Evolutionary conservation across 2,329 filamentous ascomycete species (phyloP).

Genomic region (Aspergillus latus): DNA sequence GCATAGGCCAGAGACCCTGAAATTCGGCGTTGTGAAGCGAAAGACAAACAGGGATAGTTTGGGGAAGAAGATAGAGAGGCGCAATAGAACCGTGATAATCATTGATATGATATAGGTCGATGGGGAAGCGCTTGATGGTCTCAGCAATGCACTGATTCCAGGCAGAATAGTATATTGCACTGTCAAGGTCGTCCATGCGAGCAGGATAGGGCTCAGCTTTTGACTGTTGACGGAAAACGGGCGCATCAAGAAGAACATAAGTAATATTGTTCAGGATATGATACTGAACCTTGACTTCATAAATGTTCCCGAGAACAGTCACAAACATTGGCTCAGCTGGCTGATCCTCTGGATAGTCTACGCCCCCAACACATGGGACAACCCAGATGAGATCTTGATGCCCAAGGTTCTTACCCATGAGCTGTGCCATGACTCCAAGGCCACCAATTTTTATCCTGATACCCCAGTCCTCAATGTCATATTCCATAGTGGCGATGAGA

Average conservation of each 20-base stretch:
- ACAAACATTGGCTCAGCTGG: constrained; percentile 62
- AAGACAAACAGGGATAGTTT: constrained; percentile 61
- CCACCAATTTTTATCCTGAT: constrained; percentile 73
- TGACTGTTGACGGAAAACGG: constrained; percentile 65
- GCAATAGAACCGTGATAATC: constrained; percentile 65
- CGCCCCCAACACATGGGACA: constrained; percentile 62
- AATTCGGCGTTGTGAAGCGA: constrained; percentile 70
- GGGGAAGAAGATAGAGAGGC: constrained; percentile 63
- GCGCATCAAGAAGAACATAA: constrained; percentile 66
- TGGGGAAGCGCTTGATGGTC: constrained; percentile 61
- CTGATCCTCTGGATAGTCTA: constrained; percentile 63
- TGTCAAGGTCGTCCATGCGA: constrained; percentile 68
- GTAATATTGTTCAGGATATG: constrained; percentile 65
- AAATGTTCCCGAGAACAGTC: constrained; percentile 60
- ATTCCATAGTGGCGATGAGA: constrained; percentile 70
- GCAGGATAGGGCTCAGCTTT: constrained; percentile 64
- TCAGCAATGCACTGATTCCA: constrained; percentile 71
- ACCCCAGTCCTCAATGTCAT: constrained; percentile 68
- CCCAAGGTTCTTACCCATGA: constrained; percentile 65
- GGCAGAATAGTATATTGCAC: constrained; percentile 66
- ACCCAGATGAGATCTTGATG: constrained; percentile 67
- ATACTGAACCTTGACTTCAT: constrained; percentile 64
- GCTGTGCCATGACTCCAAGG: constrained; percentile 67
- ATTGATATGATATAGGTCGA: constrained; percentile 67
- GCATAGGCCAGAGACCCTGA: constrained; percentile 68